These are phyloP conservation scores for Metahyphopichia silvanorum DNA, from an alignment of 805 yeast genomes.

Conservation along the genomic window DNA sequence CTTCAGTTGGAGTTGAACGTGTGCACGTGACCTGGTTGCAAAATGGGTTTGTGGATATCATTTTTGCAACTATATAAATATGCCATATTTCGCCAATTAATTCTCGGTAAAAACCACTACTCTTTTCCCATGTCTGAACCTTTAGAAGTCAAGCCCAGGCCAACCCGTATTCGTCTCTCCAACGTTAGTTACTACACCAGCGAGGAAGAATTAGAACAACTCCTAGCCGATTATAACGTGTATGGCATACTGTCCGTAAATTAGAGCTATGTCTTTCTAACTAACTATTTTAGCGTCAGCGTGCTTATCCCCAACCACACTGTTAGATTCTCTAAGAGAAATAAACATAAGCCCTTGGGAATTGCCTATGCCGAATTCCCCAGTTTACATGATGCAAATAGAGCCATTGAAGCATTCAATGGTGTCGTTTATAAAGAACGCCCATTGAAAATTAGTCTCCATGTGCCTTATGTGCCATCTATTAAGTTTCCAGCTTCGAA, in stretches of 20 bases:
- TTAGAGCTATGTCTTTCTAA: conserved; percentile 5
- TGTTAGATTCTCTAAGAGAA: conserved; percentile 40
- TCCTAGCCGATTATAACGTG: conserved; percentile 46
- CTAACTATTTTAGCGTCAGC: conserved; percentile 15
- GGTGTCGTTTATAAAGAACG: conserved; percentile 32
- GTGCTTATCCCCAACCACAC: conserved; percentile 57
- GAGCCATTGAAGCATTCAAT: conserved; percentile 22
- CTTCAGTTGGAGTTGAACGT: no score
- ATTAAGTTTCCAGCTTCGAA: no score
- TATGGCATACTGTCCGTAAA: conserved; percentile 34
- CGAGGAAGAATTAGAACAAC: conserved; percentile 48
- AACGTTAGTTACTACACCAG: conserved; percentile 52
- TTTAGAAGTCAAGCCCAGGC: not conserved
- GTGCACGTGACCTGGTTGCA: no score
- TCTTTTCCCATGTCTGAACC: no score
- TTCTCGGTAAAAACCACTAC: no score
- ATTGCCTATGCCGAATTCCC: conserved; percentile 42
- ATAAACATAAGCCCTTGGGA: conserved; percentile 51
- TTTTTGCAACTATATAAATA: no score
- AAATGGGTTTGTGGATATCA: no score
- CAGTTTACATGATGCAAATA: conserved; percentile 23
- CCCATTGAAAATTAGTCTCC: conserved; percentile 35
- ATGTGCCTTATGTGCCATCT: conserved; percentile 43
- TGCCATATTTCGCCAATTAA: no score
- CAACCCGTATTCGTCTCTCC: conserved; percentile 46